Evolutionary conservation across 2,329 filamentous ascomycete genomes (phyloP), one percentile per base, ranked within the genome.

Genomic region (Raffaelea deltoideospora): DNA sequence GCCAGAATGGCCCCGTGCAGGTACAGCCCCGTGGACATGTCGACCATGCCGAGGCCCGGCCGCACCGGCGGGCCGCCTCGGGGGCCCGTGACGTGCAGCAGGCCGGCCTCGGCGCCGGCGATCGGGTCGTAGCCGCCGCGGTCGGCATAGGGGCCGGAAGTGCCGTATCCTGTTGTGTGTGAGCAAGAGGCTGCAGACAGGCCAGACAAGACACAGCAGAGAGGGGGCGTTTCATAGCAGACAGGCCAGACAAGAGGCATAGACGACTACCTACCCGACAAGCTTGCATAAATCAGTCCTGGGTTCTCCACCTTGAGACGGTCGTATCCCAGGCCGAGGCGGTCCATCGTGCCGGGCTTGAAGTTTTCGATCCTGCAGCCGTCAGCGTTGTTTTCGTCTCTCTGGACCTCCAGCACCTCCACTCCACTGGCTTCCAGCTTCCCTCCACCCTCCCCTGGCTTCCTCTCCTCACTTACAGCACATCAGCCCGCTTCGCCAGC

Each of bases 71-170:
- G 20, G 2, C 40, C 37, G 10, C 39, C 20, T 0, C 34, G 40
- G n/a, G 39, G 34, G 10, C 40, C 40, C 1, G 40, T 42, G 13
- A 42, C 35, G n/a, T 42, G 37, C 10, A 42, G 23, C 7, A 42
- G 37, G 3, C 40, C 37, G 7, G 37, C 37, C 21, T 42, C 37
- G 13, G 40, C 40, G 5, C 33, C 40, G 10, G 34, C 37, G 11
- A 42, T 42, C 4, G 36, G 37, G 21, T 42, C 40, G 24, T 40
- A 40, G 9, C 40, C 40, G 11, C 37, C 40, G 5, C 40, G 34
- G 8, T 37, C 9, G 10, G 35, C 33, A 24, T 33, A 42, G 3
- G 40, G 40, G 2, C 37, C 37, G 1, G 34, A 35, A 2, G 23
- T 35, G 8, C 37, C 40, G 14, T 42, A 42, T 6, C 34, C 34